These are phyloP conservation scores for Mycogone perniciosa DNA, from an alignment of 2,329 filamentous ascomycete species.

Conservation along the genomic window DNA sequence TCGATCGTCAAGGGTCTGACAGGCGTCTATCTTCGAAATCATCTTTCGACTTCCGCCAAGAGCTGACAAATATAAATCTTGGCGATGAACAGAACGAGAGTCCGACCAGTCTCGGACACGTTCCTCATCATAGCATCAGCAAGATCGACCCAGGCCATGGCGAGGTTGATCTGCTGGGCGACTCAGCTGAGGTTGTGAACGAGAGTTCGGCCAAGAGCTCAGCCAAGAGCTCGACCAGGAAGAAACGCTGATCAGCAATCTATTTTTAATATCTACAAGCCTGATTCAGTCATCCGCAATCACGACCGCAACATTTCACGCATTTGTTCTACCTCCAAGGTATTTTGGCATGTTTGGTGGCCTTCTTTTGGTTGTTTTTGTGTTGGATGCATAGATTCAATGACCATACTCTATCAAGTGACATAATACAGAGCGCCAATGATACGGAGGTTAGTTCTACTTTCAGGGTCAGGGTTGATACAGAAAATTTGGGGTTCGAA, in stretches of 20 bases:
- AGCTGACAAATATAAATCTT: constrained; percentile 37
- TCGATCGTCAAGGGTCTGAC: constrained; percentile 50
- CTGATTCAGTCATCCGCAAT: background rate
- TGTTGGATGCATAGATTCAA: constrained; percentile 4
- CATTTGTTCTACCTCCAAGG: background rate
- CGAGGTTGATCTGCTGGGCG: constrained; percentile 43
- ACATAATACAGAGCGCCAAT: background rate
- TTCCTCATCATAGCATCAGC: constrained; percentile 52
- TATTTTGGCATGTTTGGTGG: constrained; percentile 5
- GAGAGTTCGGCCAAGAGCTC: constrained; percentile 15
- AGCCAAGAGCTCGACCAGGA: background rate
- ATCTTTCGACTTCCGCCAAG: constrained; percentile 42
- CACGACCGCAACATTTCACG: background rate
- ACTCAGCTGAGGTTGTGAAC: constrained; percentile 51
- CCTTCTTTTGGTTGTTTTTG: background rate
- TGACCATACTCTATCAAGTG: background rate
- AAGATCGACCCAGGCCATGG: constrained; percentile 44
- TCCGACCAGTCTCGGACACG: constrained; percentile 49
- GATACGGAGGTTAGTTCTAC: background rate
- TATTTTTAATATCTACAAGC: background rate
- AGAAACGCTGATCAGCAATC: background rate
- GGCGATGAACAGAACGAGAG: constrained; percentile 37
- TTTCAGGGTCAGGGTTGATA: constrained; percentile 10
- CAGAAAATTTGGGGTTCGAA: constrained; percentile 8
- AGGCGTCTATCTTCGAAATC: constrained; percentile 46